Evolutionary conservation across 441 rosid genomes (phyloP).

Genomic region (Capsella rubella): DNA sequence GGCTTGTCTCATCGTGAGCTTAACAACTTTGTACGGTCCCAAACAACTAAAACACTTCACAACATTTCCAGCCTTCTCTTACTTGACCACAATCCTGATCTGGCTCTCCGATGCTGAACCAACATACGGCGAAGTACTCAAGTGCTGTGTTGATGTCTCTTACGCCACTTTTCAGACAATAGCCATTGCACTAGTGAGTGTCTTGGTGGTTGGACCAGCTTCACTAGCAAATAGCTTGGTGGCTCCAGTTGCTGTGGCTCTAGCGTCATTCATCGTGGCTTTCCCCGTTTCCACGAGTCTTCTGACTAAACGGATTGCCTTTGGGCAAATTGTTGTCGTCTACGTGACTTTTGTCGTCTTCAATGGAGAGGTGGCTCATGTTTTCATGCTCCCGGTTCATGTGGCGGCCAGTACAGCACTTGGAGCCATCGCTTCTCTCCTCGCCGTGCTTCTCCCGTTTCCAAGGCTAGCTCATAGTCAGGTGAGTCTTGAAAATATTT

Average conservation of each 20-base stretch:
- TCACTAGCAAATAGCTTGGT: slow-evolving; percentile 51
- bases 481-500: slow-evolving; percentile 46
- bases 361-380: slow-evolving; percentile 52
- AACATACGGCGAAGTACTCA: slow-evolving; percentile 65
- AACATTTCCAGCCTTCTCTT: slow-evolving; percentile 70
- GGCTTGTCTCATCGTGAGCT: slow-evolving; percentile 71
- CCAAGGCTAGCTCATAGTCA: slow-evolving; percentile 69
- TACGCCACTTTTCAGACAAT: slow-evolving; percentile 62
- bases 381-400: slow-evolving; percentile 65
- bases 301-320: slow-evolving; percentile 75
- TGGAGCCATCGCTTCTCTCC: slow-evolving; percentile 72
- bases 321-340: slow-evolving; percentile 80
- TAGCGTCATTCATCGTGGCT: slow-evolving; percentile 64
- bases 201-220: slow-evolving; percentile 56
- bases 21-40: slow-evolving; percentile 71
- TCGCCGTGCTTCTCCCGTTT: slow-evolving; percentile 73
- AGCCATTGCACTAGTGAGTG: slow-evolving; percentile 48
- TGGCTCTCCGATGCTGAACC: slow-evolving; percentile 73
- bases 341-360: slow-evolving; percentile 61
- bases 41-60: slow-evolving; percentile 40
- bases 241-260: slow-evolving; percentile 62
- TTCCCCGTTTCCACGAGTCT: slow-evolving; percentile 66
- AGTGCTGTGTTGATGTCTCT: slow-evolving; percentile 57
- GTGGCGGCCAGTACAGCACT: slow-evolving; percentile 70
- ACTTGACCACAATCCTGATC: slow-evolving; percentile 66